These are phyloP conservation scores for Euphrasia arctica DNA, from an alignment of 305 asterid genomes.

Conservation along the genomic window DNA sequence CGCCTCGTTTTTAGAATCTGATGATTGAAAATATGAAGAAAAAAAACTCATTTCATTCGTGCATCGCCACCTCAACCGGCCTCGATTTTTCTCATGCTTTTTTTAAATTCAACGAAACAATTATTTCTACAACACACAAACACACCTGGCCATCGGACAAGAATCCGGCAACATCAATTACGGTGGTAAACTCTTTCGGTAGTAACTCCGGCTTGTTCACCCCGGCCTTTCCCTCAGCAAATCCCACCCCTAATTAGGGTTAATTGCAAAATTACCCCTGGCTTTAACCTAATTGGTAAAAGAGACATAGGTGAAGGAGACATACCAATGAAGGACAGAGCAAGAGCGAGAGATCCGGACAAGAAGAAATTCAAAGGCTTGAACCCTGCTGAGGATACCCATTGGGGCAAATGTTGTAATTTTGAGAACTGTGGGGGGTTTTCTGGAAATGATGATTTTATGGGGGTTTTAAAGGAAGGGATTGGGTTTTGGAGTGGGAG, in stretches of 20 bases:
- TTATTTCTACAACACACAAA: slow-evolving; percentile 2
- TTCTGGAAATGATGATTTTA: slow-evolving; percentile 30
- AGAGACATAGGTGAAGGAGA: neutral
- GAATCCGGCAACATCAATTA: slow-evolving; percentile 95
- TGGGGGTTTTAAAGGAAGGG: slow-evolving; percentile 20
- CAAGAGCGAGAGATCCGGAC: slow-evolving; percentile 67
- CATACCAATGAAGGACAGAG: slow-evolving; percentile 61
- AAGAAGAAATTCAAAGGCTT: slow-evolving; percentile 51
- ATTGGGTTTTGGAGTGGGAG: slow-evolving; percentile 12
- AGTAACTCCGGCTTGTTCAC: slow-evolving; percentile 95
- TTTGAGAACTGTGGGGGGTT: slow-evolving; percentile 12
- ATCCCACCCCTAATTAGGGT: slow-evolving; percentile 47
- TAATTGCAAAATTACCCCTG: neutral
- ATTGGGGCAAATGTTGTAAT: slow-evolving; percentile 28
- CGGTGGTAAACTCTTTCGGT: slow-evolving; percentile 73
- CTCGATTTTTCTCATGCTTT: neutral
- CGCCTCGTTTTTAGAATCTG: neutral
- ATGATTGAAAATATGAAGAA: neutral
- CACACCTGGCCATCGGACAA: slow-evolving; percentile 92
- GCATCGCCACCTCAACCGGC: neutral
- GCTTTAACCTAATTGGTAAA: neutral
- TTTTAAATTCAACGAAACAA: neutral
- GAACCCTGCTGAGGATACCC: slow-evolving; percentile 42
- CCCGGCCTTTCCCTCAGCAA: slow-evolving; percentile 73
- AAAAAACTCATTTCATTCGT: no score